These are phyloP conservation scores for Ustilago esculenta DNA, from an alignment of 1,284 basidiomycete genomes.

Conservation along the genomic window DNA sequence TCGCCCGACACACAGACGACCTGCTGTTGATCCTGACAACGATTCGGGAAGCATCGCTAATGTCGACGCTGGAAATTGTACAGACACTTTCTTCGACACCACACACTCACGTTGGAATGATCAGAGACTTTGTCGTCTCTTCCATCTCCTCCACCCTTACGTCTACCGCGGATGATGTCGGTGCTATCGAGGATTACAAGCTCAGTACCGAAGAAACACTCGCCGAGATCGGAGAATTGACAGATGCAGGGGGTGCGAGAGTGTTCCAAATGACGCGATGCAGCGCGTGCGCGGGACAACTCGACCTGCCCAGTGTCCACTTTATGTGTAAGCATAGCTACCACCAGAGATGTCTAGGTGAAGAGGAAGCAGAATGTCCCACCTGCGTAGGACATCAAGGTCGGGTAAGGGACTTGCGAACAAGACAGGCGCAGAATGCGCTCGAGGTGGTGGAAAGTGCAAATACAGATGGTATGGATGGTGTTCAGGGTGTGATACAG, in stretches of 20 bases:
- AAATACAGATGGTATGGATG: neutral
- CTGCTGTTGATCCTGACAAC: slow-evolving; percentile 75
- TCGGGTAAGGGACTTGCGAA: slow-evolving; percentile 81
- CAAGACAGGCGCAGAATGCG: slow-evolving; percentile 1
- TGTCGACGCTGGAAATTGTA: slow-evolving; percentile 87
- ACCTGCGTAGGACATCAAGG: slow-evolving; percentile 84
- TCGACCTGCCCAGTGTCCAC: slow-evolving; percentile 91
- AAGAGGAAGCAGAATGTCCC: slow-evolving; percentile 78
- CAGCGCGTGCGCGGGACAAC: slow-evolving; percentile 82
- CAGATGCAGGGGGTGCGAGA: slow-evolving; percentile 78
- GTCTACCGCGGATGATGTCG: slow-evolving; percentile 82
- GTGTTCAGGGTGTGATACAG: too few species aligned
- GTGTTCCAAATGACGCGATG: slow-evolving; percentile 95
- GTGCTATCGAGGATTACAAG: slow-evolving; percentile 85
- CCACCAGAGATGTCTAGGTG: slow-evolving; percentile 74
- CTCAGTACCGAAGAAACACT: slow-evolving; percentile 83
- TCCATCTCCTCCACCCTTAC: slow-evolving; percentile 78
- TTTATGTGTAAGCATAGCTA: slow-evolving; percentile 99
- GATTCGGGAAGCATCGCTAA: slow-evolving; percentile 81
- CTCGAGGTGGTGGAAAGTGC: slow-evolving; percentile 2
- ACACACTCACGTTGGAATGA: slow-evolving; percentile 89
- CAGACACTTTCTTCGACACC: slow-evolving; percentile 76
- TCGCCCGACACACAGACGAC: slow-evolving; percentile 77
- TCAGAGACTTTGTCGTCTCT: slow-evolving; percentile 86
- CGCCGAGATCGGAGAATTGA: slow-evolving; percentile 81